Evolutionary conservation across 1,284 basidiomycete genomes (phyloP), one percentile per base, ranked within the genome.

Genomic region (Fomitiporia mediterranea): DNA sequence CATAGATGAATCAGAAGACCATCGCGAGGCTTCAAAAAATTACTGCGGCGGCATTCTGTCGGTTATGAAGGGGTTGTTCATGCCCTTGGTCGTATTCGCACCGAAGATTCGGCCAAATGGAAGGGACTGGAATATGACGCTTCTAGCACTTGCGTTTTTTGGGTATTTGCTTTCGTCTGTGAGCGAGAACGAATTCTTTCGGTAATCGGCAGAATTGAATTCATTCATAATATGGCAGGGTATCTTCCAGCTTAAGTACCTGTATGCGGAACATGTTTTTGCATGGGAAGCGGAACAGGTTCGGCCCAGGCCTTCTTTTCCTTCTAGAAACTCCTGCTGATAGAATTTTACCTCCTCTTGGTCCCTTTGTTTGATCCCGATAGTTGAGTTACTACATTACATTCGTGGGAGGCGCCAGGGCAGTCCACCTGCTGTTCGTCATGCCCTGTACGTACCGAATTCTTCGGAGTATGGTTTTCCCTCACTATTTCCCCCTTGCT

Each of bases 361-460:
- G n/a, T n/a, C n/a, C n/a, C n/a, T n/a, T n/a, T n/a, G n/a, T n/a
- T n/a, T n/a, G n/a, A n/a, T 43, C 27, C 25, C 44, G 46, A 5
- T 51, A 83, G 74, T 68, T 86, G 42, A 83, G 84, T 39, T 84
- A 84, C 59, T 87, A 81, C 63, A 77, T 88, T 61, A 80, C 80
- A 0, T 67, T 78, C 52, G 70, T 81, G 62, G 78, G 79, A 23
- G 70, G 71, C 39, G 65, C 73, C 23, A 75, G 85, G 6, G 81
- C 80, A 3, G 53, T 77, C 32, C 69, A 81, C 49, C 71, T 85
- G 2, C 72, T 88, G 2, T 67, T 81, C 38, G 44, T 84, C 47
- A 70, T 86, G 54, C 85, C 85, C 17, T 68, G 80, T 82, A 63
- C 63, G 80, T 69, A 9, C 19, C 25, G 23, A 13, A 37, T 21